phyloP scores from a whole-genome alignment of 306 rosid species.

The Betula pendula region DNA sequence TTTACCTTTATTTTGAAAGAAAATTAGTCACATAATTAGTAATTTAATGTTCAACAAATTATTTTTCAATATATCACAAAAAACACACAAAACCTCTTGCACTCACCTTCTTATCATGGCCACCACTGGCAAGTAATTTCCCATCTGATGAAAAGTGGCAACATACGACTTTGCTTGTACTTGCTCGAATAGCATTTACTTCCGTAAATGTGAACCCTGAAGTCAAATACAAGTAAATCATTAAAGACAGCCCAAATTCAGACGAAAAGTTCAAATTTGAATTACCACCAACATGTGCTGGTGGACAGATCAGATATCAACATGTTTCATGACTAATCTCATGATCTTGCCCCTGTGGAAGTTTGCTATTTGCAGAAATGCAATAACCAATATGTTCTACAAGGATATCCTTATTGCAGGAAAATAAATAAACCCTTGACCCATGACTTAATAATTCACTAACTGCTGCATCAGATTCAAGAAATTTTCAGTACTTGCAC shows the following conservation, averaged over 20 bases:
- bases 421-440: not conserved
- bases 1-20: constrained; percentile 10
- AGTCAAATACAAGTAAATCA: constrained; percentile 33
- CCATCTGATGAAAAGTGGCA: constrained; percentile 99
- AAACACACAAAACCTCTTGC: not conserved
- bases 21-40: constrained; percentile 4
- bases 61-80: not conserved
- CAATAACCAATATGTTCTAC: not conserved
- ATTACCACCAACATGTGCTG: not conserved
- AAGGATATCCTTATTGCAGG: not conserved
- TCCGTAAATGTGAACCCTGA: constrained; percentile 83
- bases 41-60: constrained; percentile 24
- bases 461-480: constrained; percentile 6
- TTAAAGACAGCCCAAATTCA: not conserved
- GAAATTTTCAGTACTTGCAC: constrained; percentile 19
- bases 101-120: constrained; percentile 94
- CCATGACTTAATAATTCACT: not conserved
- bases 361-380: not conserved
- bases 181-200: constrained; percentile 68
- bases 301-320: not conserved
- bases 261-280: not conserved
- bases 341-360: not conserved
- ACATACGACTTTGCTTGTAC: constrained; percentile 74
- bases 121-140: constrained; percentile 92
- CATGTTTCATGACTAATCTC: not conserved